These are phyloP conservation scores for Calophaca sinica DNA, from an alignment of 306 rosid genomes.

Conservation along the genomic window DNA sequence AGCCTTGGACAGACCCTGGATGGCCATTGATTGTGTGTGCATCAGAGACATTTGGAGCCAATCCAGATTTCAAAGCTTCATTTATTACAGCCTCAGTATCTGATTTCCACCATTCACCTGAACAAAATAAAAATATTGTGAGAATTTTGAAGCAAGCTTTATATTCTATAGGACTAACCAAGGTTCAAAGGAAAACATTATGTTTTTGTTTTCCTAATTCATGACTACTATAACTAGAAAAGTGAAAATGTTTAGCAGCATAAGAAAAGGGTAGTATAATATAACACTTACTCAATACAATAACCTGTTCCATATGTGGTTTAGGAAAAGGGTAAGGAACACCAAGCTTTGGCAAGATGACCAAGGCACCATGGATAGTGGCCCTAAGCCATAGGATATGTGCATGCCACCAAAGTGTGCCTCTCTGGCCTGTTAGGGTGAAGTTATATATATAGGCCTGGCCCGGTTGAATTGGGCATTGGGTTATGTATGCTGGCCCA, in stretches of 20 bases:
- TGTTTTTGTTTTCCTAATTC: no score
- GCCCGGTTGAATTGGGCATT: constrained; percentile 86
- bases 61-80: constrained; percentile 76
- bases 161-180: no score
- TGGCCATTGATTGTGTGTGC: constrained; percentile 81
- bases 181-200: no score
- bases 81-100: constrained; percentile 54
- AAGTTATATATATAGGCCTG: constrained; percentile 70
- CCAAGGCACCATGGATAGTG: constrained; percentile 82
- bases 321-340: constrained; percentile 91
- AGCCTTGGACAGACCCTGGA: constrained; percentile 58
- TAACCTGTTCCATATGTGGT: constrained; percentile 66
- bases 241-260: not conserved
- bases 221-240: no score
- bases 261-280: not conserved
- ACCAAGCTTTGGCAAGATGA: constrained; percentile 79
- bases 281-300: constrained; percentile 60
- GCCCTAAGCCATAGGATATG: constrained; percentile 93
- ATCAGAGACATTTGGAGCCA: constrained; percentile 84
- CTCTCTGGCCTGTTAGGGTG: constrained; percentile 89
- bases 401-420: constrained; percentile 92
- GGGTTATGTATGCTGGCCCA: constrained; percentile 92
- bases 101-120: constrained; percentile 79
- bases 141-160: not conserved
- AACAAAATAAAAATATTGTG: constrained; percentile 31